Evolutionary conservation across 768 basidiomycete genomes (phyloP).

Genomic region (Leucosporidium yakuticum): DNA sequence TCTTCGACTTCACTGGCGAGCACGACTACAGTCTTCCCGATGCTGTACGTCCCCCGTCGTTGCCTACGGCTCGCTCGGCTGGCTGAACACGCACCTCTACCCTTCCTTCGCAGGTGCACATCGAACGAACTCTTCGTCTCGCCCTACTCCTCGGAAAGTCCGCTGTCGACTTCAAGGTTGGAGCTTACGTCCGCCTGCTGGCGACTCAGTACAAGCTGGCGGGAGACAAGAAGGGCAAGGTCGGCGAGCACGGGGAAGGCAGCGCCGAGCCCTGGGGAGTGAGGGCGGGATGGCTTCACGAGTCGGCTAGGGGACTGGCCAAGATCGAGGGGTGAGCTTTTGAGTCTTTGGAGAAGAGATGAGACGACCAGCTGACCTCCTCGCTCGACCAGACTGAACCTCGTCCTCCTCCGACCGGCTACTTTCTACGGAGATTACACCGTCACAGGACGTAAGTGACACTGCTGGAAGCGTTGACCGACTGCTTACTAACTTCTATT

Average conservation of each 20-base stretch:
- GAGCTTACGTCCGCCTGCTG: constrained; percentile 16
- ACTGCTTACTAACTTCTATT: background rate
- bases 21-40: constrained; percentile 18
- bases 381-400: constrained; percentile 22
- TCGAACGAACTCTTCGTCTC: constrained; percentile 25
- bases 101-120: constrained; percentile 9
- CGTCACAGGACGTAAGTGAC: constrained; percentile 11
- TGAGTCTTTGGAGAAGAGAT: background rate
- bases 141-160: constrained; percentile 14
- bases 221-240: constrained; percentile 18
- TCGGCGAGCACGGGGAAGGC: constrained; percentile 3
- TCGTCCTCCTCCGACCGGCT: constrained; percentile 27
- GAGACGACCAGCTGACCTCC: background rate
- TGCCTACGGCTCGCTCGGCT: background rate
- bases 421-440: constrained; percentile 18
- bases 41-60: background rate
- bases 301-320: constrained; percentile 23
- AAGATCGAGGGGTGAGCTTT: constrained; percentile 19
- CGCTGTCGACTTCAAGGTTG: constrained; percentile 6
- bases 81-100: background rate
- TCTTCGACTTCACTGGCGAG: constrained; percentile 30
- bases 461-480: background rate
- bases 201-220: constrained; percentile 13
- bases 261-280: constrained; percentile 24
- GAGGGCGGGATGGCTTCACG: constrained; percentile 23